These are phyloP conservation scores for Tremella mesenterica DNA, from an alignment of 768 basidiomycete genomes.

Conservation along the genomic window DNA sequence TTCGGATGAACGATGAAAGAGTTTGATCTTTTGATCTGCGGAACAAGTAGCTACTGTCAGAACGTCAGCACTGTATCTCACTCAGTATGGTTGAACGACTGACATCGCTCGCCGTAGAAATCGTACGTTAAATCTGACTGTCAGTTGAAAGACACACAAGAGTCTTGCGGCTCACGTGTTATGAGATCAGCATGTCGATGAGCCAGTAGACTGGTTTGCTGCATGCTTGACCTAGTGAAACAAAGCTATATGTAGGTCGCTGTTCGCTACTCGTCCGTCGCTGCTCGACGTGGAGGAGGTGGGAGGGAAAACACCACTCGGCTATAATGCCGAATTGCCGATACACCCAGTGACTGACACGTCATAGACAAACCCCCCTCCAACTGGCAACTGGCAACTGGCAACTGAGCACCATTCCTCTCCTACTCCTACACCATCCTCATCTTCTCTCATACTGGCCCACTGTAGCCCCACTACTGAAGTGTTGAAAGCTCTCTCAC, in stretches of 20 bases:
- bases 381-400: no score
- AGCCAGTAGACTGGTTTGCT: slow-evolving; percentile 35
- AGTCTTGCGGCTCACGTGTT: slow-evolving; percentile 28
- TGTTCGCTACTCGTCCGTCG: not conserved
- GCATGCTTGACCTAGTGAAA: slow-evolving; percentile 9
- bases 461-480: no score
- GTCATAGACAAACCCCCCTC: no score
- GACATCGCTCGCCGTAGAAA: slow-evolving; percentile 60
- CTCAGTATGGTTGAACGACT: no score
- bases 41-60: slow-evolving; percentile 41
- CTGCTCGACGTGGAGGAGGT: not conserved
- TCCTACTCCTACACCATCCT: no score
- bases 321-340: not conserved
- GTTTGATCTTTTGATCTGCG: slow-evolving; percentile 54
- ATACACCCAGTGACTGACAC: not conserved
- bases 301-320: not conserved
- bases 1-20: slow-evolving; percentile 68
- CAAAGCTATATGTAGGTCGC: not conserved
- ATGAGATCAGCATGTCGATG: slow-evolving; percentile 37
- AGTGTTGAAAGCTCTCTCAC: no score
- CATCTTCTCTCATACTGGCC: no score
- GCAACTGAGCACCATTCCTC: no score
- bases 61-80: not conserved
- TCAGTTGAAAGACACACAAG: slow-evolving; percentile 16
- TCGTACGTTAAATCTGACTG: slow-evolving; percentile 67